Conservation (phyloP, 345 rosid genomes). For the Mallotus nudiflorus region DNA sequence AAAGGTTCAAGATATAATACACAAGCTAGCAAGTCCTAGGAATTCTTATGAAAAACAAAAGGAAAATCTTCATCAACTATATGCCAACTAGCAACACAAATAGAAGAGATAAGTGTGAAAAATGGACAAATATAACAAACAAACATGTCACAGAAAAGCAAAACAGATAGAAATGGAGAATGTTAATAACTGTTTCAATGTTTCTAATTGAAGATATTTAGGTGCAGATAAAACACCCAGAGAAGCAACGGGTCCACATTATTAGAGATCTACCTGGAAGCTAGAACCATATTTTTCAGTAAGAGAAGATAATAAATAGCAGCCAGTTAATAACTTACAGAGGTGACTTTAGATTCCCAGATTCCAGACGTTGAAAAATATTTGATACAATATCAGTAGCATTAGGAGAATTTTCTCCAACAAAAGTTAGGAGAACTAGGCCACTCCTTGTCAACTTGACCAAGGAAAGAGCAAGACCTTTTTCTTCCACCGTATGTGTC, state of each 20-base stretch:
- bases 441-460: conserved; percentile 90
- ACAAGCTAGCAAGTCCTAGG: neutral
- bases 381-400: conserved; percentile 49
- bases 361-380: conserved; percentile 52
- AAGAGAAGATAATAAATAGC: neutral
- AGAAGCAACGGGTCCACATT: neutral
- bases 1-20: neutral
- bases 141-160: neutral
- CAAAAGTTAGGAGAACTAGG: conserved; percentile 70
- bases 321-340: conserved; percentile 44
- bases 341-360: conserved; percentile 60
- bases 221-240: neutral
- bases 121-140: conserved; percentile 6
- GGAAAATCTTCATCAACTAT: neutral
- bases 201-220: conserved; percentile 1
- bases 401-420: conserved; percentile 39
- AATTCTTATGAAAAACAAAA: too few species aligned
- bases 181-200: neutral
- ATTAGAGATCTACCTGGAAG: neutral
- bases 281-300: neutral
- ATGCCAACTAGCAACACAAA: neutral
- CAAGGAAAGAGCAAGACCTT: conserved; percentile 56
- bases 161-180: conserved; percentile 1
- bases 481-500: conserved; percentile 29
- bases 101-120: neutral